Conservation (phyloP, 2,329 filamentous ascomycete genomes). For the Pseudopyrenochaeta lycopersici region DNA sequence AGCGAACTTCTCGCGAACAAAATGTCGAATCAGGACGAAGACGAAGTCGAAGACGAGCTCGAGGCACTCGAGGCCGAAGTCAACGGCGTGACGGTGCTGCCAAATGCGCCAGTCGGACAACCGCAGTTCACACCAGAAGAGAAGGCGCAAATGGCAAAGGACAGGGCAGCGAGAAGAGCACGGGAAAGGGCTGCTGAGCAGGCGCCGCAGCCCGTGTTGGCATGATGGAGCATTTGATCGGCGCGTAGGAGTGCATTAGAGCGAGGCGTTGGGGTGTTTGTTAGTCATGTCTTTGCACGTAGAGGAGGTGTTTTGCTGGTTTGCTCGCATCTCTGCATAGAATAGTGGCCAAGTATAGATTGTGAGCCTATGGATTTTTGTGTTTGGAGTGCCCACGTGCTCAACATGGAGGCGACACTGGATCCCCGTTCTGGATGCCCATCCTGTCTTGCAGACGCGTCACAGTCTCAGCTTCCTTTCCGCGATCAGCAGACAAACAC, state of each 20-base stretch:
- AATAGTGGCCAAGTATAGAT: neutral
- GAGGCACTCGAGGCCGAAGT: slow-evolving; percentile 78
- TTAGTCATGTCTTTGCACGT: slow-evolving; percentile 3
- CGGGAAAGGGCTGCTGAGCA: slow-evolving; percentile 43
- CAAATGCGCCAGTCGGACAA: slow-evolving; percentile 49
- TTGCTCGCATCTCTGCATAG: neutral
- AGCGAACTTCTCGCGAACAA: slow-evolving; percentile 88
- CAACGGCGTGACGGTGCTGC: slow-evolving; percentile 48
- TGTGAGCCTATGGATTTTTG: neutral
- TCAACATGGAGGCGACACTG: neutral
- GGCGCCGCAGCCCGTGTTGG: slow-evolving; percentile 48
- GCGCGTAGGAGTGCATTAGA: slow-evolving; percentile 36
- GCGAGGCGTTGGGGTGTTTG: slow-evolving; percentile 43
- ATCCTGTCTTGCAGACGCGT: slow-evolving; percentile 16
- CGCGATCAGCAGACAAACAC: neutral
- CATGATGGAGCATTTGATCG: slow-evolving; percentile 27
- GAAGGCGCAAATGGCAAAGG: slow-evolving; percentile 40
- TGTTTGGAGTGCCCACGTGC: slow-evolving; percentile 31
- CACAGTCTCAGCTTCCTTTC: slow-evolving; percentile 2
- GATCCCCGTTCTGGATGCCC: slow-evolving; percentile 8
- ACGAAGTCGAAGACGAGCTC: slow-evolving; percentile 96
- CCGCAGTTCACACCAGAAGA: slow-evolving; percentile 42
- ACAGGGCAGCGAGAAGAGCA: slow-evolving; percentile 44
- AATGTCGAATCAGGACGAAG: slow-evolving; percentile 94
- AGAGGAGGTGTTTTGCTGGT: slow-evolving; percentile 6